A percentile compares a stretch with the other conserved stretches of the same genome.
Evolutionary conservation across 192 early-diverging fungal species (phyloP).

Genomic region (Cetraspora pellucida): DNA sequence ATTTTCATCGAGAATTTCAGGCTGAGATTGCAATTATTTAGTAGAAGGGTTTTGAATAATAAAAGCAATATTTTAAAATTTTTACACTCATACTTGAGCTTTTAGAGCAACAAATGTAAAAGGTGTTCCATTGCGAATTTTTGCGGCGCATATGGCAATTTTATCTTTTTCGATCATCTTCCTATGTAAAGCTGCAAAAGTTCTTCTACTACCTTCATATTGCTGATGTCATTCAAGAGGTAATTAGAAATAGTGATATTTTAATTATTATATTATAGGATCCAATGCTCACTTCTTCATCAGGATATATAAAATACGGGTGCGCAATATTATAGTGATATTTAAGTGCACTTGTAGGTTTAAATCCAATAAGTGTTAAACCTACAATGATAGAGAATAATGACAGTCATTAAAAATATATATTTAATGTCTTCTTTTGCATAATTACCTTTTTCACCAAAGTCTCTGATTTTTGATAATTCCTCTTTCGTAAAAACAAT

Average conservation of each 20-base stretch:
- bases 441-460: slow-evolving; percentile 64
- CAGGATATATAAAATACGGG: slow-evolving; percentile 73
- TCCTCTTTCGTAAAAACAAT: slow-evolving; percentile 77
- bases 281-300: slow-evolving; percentile 59
- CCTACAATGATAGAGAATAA: slow-evolving; percentile 41
- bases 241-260: neutral
- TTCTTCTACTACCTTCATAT: slow-evolving; percentile 70
- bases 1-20: slow-evolving; percentile 53
- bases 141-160: slow-evolving; percentile 70
- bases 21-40: slow-evolving; percentile 32
- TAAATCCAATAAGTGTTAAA: slow-evolving; percentile 74
- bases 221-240: slow-evolving; percentile 32
- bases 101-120: slow-evolving; percentile 64
- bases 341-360: slow-evolving; percentile 48
- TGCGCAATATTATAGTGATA: slow-evolving; percentile 66
- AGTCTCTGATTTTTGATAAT: slow-evolving; percentile 56
- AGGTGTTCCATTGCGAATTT: slow-evolving; percentile 51
- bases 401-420: slow-evolving; percentile 23
- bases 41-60: neutral
- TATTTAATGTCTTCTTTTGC: neutral
- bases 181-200: slow-evolving; percentile 68
- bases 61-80: neutral
- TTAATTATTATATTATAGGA: neutral
- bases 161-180: slow-evolving; percentile 59
- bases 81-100: slow-evolving; percentile 59